Conservation (phyloP, 2,329 filamentous ascomycete species). For the Cordyceps fumosorosea region DNA sequence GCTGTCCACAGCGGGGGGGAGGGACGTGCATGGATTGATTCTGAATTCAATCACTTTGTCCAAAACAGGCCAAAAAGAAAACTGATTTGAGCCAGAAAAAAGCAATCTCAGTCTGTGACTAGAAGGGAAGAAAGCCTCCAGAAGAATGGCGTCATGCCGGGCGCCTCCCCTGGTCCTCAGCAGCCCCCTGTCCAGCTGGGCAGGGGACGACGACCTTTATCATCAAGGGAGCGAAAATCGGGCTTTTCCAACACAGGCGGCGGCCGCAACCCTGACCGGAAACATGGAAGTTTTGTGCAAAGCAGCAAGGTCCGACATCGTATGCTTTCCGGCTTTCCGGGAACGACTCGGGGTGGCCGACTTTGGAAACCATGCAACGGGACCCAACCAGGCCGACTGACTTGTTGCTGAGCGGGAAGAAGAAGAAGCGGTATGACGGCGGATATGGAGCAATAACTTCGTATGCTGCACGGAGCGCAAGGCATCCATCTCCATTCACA, state of each 20-base stretch:
- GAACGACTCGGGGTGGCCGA: no score
- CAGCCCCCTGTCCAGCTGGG: slow-evolving; percentile 6
- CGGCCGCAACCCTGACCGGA: background rate
- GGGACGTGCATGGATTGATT: no score
- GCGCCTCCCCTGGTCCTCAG: background rate
- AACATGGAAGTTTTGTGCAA: background rate
- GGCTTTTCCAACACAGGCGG: background rate
- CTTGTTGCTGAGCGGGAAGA: background rate
- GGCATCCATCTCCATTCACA: background rate
- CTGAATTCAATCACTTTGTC: background rate
- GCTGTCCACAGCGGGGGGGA: background rate
- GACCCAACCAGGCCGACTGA: no score
- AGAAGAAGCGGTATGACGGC: background rate
- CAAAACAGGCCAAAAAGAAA: background rate
- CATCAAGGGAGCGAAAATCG: background rate
- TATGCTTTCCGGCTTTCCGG: background rate
- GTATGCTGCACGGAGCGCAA: background rate
- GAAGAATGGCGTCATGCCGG: background rate
- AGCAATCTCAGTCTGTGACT: background rate
- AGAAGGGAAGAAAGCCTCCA: background rate
- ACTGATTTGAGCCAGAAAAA: background rate
- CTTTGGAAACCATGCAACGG: background rate
- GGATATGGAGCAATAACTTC: background rate
- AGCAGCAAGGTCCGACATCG: background rate
- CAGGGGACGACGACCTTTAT: background rate